A percentile compares a stretch with the other conserved stretches of the same genome.
Conservation (phyloP, 345 rosid genomes). For the Gossypium mustelinum region DNA sequence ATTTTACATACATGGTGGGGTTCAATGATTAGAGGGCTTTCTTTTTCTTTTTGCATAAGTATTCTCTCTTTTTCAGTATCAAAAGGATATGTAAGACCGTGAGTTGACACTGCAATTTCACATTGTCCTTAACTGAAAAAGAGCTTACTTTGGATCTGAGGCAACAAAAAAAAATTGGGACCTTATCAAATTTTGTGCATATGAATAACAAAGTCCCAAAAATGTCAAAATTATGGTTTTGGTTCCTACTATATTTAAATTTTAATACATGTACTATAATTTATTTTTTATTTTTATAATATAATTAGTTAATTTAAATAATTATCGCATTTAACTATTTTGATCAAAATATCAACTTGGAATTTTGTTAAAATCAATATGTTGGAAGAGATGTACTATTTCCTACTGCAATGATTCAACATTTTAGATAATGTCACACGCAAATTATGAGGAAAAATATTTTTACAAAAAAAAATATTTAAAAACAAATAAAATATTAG, state of each 20-base stretch:
- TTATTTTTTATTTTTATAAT: not conserved
- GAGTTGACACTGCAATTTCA: not conserved
- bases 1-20: conserved; percentile 16
- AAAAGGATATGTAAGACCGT: not conserved
- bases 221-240: not conserved
- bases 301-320: too few species aligned
- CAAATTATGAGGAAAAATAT: too few species aligned
- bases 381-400: too few species aligned
- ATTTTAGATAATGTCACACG: too few species aligned
- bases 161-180: not conserved
- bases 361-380: too few species aligned
- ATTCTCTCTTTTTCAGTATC: not conserved
- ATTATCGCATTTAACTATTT: too few species aligned
- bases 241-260: not conserved
- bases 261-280: not conserved
- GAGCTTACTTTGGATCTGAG: not conserved
- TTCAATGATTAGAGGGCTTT: not conserved
- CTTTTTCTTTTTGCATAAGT: not conserved
- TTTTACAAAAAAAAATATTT: too few species aligned
- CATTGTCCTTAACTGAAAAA: not conserved
- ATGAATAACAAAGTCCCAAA: not conserved
- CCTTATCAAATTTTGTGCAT: not conserved
- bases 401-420: too few species aligned
- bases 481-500: too few species aligned
- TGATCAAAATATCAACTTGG: too few species aligned